These are phyloP conservation scores for Rhododendron ferrugineum DNA, from an alignment of 148 eudicot genomes.

Conservation along the genomic window DNA sequence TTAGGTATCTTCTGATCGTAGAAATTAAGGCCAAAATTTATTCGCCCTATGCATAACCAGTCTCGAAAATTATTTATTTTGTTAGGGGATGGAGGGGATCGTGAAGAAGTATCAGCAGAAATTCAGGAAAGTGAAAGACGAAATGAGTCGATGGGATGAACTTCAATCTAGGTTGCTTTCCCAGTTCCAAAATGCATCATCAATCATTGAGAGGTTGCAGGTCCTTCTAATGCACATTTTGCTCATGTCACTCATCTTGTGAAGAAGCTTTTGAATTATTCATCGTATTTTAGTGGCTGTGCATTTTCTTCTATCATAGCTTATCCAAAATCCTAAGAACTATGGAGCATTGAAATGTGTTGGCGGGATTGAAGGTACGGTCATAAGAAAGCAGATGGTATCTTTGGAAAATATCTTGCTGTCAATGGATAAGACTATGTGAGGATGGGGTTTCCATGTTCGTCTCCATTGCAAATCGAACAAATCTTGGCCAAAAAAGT, in stretches of 20 bases:
- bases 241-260: neutral
- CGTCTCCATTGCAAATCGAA: neutral
- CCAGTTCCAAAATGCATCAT: constrained; percentile 15
- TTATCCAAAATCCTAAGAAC: constrained; percentile 47
- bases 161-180: constrained; percentile 19
- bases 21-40: neutral
- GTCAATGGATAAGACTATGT: constrained; percentile 59
- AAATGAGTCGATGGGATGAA: constrained; percentile 21
- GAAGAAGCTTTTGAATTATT: neutral
- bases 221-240: constrained; percentile 11
- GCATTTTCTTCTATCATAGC: constrained; percentile 26
- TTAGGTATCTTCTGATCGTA: neutral
- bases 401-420: constrained; percentile 50
- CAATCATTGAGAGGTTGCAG: constrained; percentile 29
- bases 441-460: constrained; percentile 15
- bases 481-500: neutral
- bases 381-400: constrained; percentile 65
- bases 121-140: neutral
- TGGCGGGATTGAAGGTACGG: constrained; percentile 47
- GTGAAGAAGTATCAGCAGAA: constrained; percentile 22
- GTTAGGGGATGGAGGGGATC: constrained; percentile 13
- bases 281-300: neutral
- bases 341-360: constrained; percentile 66
- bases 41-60: neutral
- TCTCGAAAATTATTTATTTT: neutral